Conservation (phyloP, 179 eudicot species). For the Spergularia azorica region DNA sequence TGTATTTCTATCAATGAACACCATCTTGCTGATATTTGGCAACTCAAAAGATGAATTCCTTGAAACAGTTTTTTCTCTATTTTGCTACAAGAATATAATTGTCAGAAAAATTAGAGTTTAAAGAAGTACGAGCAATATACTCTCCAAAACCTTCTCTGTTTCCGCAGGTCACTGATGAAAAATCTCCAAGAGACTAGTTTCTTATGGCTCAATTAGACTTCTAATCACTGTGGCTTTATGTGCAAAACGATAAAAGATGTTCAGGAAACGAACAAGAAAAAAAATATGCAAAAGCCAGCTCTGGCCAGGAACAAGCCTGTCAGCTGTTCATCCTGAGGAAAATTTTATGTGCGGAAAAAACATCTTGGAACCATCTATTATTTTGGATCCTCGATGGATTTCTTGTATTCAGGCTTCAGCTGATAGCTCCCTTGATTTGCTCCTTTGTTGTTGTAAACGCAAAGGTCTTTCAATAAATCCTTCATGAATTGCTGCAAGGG, state of each 20-base stretch:
- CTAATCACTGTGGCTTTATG: background rate
- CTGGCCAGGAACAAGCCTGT: slow-evolving; percentile 6
- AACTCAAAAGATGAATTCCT: no score
- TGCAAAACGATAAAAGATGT: slow-evolving; percentile 15
- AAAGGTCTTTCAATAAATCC: slow-evolving; percentile 74
- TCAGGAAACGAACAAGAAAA: background rate
- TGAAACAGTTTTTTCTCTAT: no score
- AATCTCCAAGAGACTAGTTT: background rate
- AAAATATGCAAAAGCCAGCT: slow-evolving; percentile 5
- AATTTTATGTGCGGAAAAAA: slow-evolving; percentile 5
- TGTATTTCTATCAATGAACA: no score
- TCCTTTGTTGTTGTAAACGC: slow-evolving; percentile 87
- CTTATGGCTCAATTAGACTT: slow-evolving; percentile 3
- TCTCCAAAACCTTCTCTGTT: background rate
- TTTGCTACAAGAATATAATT: no score
- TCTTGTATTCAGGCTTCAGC: slow-evolving; percentile 89
- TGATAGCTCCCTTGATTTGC: slow-evolving; percentile 84
- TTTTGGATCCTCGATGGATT: slow-evolving; percentile 42
- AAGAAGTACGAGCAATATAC: background rate
- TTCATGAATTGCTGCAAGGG: slow-evolving; percentile 81
- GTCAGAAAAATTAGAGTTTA: no score
- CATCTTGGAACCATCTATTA: slow-evolving; percentile 15
- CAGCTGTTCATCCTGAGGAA: slow-evolving; percentile 1
- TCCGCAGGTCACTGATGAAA: background rate
- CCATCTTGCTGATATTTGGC: no score